Conservation (phyloP, 805 yeast genomes). For the Hanseniaspora clermontiae region DNA sequence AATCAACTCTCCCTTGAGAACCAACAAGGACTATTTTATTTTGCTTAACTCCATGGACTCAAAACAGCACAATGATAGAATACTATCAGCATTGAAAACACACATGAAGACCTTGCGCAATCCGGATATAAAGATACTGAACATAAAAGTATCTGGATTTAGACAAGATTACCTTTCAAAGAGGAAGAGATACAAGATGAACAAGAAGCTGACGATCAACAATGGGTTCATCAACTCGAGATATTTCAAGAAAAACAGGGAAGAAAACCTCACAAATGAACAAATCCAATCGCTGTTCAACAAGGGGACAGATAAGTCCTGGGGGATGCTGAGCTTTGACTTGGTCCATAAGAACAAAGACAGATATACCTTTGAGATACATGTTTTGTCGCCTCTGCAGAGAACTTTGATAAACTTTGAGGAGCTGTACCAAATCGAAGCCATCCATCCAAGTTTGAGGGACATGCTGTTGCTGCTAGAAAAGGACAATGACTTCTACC, state of each 20-base stretch:
- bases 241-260: background rate
- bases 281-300: background rate
- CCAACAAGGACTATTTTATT: conserved; percentile 4
- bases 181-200: background rate
- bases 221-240: background rate
- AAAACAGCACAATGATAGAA: conserved; percentile 10
- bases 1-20: background rate
- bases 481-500: background rate
- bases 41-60: conserved; percentile 10
- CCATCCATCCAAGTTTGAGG: background rate
- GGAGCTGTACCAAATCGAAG: conserved; percentile 1
- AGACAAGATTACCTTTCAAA: conserved; percentile 6
- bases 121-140: background rate
- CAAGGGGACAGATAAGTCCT: conserved; percentile 5
- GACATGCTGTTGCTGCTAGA: background rate
- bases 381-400: conserved; percentile 9
- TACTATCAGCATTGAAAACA: background rate
- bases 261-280: background rate
- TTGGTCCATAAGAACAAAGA: background rate
- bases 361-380: background rate
- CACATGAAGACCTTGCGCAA: background rate
- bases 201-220: background rate
- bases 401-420: conserved; percentile 9
- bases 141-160: background rate
- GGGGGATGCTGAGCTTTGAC: conserved; percentile 7